Evolutionary conservation across 768 basidiomycete species (phyloP), one percentile per base, ranked within the genome.

Genomic region (Boletus vermiculosoides): DNA sequence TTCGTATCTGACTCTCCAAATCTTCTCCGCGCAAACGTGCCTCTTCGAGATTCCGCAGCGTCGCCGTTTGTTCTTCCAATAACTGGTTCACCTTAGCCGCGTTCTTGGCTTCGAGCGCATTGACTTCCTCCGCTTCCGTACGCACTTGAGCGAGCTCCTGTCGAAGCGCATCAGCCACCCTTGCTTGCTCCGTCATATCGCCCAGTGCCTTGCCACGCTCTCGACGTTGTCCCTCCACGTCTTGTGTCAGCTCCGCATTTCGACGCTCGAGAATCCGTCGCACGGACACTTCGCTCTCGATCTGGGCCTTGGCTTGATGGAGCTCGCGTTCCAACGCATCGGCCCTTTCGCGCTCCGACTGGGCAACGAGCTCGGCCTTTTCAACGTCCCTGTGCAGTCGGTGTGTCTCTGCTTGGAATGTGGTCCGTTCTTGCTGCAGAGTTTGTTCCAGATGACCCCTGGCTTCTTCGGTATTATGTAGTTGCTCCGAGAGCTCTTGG

Each of bases 21-120:
- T 92, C 81, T 59, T 89, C 89, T 15, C 88, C 87, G 11, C 87
- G 80, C 11, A 80, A 72, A 44, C 90, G 85, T 7, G 91, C 88
- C 53, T 86, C 88, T 64, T 92, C 90, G 36, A 94, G 75, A 23
- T 83, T 84, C 36, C 81, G 81, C 41, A 93, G 74, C 45, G 83
- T 86, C 42, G 74, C 76, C n/a, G 85, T 85, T 66, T 94, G 89
- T 33, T 93, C 92, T 58, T 87, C 86, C 44, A 93, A 74, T 41
- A 94, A 70, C 50, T 75, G 76, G 9, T 83, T 78, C 15, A 91
- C 76, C 65, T 88, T 88, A 53, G 77, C 75, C 13, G 83, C 77
- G 58, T 87, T 86, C 55, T 82, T 78, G 41, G 77, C 76, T 68
- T 92, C 90, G 41, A 90, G 74, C 12, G 76, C 71, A 68, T 88